Evolutionary conservation across 192 early-diverging fungal species (phyloP).

Genomic region (Backusella liffmaniae): DNA sequence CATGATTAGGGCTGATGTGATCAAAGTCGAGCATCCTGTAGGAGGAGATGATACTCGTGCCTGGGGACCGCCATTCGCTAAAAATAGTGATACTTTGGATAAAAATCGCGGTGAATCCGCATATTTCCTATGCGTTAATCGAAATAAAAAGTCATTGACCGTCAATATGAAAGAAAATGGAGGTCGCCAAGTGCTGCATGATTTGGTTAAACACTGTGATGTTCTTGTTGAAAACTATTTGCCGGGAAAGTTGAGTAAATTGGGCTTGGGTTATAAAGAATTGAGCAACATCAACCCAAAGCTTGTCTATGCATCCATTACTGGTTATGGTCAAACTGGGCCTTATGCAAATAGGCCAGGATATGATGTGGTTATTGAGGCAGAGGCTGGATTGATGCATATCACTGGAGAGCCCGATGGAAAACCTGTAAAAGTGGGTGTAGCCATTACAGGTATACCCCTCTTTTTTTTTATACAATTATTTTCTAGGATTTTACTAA

Average conservation of each 20-base stretch:
- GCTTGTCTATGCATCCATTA: constrained; percentile 85
- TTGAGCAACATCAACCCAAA: constrained; percentile 67
- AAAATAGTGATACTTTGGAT: constrained; percentile 34
- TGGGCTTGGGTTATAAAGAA: constrained; percentile 77
- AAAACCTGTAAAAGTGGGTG: constrained; percentile 90
- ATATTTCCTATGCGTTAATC: constrained; percentile 90
- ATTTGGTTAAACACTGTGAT: constrained; percentile 69
- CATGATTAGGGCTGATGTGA: constrained; percentile 69
- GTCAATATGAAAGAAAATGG: constrained; percentile 73
- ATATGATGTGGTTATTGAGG: constrained; percentile 89
- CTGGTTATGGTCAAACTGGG: constrained; percentile 84
- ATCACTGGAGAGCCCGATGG: constrained; percentile 89
- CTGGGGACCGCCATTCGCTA: constrained; percentile 76
- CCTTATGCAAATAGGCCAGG: constrained; percentile 78
- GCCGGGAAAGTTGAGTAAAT: constrained; percentile 77
- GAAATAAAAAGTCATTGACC: constrained; percentile 90
- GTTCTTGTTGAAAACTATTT: constrained; percentile 92
- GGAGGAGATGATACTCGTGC: constrained; percentile 86
- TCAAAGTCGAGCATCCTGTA: constrained; percentile 86
- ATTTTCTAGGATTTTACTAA: not conserved
- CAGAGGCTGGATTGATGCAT: constrained; percentile 93
- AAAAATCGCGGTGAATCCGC: constrained; percentile 61
- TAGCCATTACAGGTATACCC: constrained; percentile 85
- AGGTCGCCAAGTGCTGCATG: constrained; percentile 65
- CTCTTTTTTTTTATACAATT: not conserved